These are phyloP conservation scores for Spinacia oleracea DNA, from an alignment of 179 eudicot species.

Conservation along the genomic window DNA sequence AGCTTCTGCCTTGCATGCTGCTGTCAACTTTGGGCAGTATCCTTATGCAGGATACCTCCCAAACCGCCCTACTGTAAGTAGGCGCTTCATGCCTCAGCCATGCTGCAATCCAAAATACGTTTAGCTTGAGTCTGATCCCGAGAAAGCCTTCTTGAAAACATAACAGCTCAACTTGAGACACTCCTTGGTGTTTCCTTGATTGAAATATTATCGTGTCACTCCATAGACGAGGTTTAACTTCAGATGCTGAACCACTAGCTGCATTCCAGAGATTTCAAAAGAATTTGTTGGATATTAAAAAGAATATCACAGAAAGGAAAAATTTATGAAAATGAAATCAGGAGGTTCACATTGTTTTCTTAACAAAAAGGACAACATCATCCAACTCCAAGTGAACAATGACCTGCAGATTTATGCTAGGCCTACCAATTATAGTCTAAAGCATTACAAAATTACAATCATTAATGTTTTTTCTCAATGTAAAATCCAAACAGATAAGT, in stretches of 20 bases:
- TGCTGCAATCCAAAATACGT: conserved; percentile 55
- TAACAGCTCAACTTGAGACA: conserved; percentile 63
- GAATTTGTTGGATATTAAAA: conserved; percentile 36
- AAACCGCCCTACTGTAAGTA: conserved; percentile 64
- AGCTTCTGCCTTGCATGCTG: conserved; percentile 87
- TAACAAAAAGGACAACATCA: too few species aligned
- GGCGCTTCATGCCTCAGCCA: conserved; percentile 68
- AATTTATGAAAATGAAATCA: too few species aligned
- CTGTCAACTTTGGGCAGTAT: conserved; percentile 80
- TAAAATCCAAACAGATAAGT: too few species aligned
- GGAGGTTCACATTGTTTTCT: too few species aligned
- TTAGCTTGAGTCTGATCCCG: conserved; percentile 56
- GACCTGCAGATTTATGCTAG: too few species aligned
- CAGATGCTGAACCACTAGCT: conserved; percentile 43
- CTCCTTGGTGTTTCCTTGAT: conserved; percentile 63
- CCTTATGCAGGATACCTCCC: conserved; percentile 83
- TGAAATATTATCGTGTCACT: conserved; percentile 66
- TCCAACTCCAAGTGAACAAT: too few species aligned
- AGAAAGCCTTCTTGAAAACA: conserved; percentile 49
- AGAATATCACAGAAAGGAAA: conserved; percentile 44
- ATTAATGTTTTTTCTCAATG: too few species aligned
- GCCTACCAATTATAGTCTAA: too few species aligned
- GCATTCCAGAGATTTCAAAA: conserved; percentile 46
- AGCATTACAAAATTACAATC: too few species aligned
- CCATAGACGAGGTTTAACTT: conserved; percentile 71